These are phyloP conservation scores for Protomyces inouyei DNA, from an alignment of 1,139 yeast species.

Conservation along the genomic window DNA sequence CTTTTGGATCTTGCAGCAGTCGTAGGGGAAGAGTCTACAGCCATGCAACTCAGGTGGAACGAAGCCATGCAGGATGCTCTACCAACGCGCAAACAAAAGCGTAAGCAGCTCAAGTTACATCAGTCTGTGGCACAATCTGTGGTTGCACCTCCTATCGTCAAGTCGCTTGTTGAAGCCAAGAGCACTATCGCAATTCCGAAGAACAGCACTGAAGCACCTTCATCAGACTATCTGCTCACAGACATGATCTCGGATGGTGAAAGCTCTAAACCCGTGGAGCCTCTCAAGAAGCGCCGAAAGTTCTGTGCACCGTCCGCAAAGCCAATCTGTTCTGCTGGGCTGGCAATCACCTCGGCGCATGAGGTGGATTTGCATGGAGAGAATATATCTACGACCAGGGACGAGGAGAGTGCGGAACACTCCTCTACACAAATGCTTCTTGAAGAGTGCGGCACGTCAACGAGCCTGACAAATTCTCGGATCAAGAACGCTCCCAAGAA, in stretches of 20 bases:
- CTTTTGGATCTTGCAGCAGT: background rate
- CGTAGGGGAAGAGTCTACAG: background rate
- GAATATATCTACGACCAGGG: background rate
- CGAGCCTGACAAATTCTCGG: background rate
- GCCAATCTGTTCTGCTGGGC: background rate
- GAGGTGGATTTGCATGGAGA: background rate
- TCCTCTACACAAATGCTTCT: too few species aligned
- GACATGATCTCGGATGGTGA: background rate
- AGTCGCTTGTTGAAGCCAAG: too few species aligned
- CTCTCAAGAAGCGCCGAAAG: background rate
- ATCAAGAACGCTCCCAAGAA: background rate
- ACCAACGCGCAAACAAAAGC: background rate
- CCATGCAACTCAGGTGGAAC: background rate
- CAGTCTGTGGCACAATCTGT: too few species aligned
- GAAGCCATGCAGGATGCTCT: background rate
- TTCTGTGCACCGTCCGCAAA: background rate
- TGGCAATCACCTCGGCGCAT: background rate
- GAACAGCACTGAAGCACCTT: background rate
- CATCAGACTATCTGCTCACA: background rate
- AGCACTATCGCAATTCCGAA: background rate
- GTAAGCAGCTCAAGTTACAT: background rate
- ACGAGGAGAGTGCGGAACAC: too few species aligned
- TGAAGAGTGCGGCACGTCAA: background rate
- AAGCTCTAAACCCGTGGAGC: background rate
- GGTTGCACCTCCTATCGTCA: too few species aligned